Percentiles rank a stretch among this genome's conserved stretches.
phyloP scores from a whole-genome alignment of 768 basidiomycete genomes.

The Myochromella boudieri region DNA sequence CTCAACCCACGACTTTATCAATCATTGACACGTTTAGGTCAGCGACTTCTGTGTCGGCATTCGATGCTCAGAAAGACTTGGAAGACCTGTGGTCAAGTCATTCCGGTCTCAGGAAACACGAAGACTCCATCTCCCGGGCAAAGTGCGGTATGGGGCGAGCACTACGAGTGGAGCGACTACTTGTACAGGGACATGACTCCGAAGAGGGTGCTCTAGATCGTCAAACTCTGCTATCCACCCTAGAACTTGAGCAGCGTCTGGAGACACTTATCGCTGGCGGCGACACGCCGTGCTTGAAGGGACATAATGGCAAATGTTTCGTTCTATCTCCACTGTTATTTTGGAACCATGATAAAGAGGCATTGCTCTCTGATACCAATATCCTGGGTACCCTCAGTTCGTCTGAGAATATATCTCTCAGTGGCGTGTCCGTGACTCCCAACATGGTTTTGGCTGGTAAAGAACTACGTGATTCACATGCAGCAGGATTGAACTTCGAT shows the following conservation, averaged over 20 bases:
- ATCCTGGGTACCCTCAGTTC: slow-evolving; percentile 59
- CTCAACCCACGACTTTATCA: slow-evolving; percentile 62
- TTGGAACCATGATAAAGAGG: slow-evolving; percentile 64
- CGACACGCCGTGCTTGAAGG: slow-evolving; percentile 53
- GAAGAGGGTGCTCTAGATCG: slow-evolving; percentile 58
- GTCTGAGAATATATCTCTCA: slow-evolving; percentile 53
- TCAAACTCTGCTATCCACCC: slow-evolving; percentile 59
- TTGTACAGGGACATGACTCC: slow-evolving; percentile 58
- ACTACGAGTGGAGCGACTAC: slow-evolving; percentile 74
- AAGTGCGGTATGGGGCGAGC: slow-evolving; percentile 70
- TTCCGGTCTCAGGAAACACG: slow-evolving; percentile 58
- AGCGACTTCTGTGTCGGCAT: slow-evolving; percentile 49
- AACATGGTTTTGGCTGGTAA: slow-evolving; percentile 79
- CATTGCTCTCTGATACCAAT: slow-evolving; percentile 52
- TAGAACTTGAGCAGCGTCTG: slow-evolving; percentile 63
- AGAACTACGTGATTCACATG: slow-evolving; percentile 51
- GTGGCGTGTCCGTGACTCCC: slow-evolving; percentile 64
- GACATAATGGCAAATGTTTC: slow-evolving; percentile 56
- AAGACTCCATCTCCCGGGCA: slow-evolving; percentile 70
- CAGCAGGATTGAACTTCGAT: slow-evolving; percentile 50
- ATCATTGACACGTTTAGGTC: slow-evolving; percentile 66
- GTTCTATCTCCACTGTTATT: slow-evolving; percentile 73
- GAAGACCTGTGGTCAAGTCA: slow-evolving; percentile 72
- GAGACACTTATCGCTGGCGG: slow-evolving; percentile 39
- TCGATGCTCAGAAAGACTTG: slow-evolving; percentile 61